Evolutionary conservation across 768 basidiomycete genomes (phyloP).

Genomic region (Mycena kentingensis): DNA sequence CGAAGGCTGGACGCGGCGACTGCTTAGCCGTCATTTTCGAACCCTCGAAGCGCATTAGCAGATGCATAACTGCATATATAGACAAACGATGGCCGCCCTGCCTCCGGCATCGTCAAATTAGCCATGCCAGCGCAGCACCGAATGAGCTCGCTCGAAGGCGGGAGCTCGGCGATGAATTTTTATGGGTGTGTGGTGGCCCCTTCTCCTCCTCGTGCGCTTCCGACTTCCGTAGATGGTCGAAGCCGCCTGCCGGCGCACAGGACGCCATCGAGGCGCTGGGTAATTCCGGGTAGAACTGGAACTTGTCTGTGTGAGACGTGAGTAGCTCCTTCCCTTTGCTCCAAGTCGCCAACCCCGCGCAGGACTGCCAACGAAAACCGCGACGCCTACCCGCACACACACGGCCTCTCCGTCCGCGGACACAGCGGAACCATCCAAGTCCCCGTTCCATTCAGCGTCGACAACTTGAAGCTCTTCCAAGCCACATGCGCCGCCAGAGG

Average conservation of each 20-base stretch:
- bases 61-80: no score
- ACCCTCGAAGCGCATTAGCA: no score
- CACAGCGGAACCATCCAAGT: constrained; percentile 32
- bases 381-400: constrained; percentile 31
- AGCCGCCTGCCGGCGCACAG: constrained; percentile 32
- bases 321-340: constrained; percentile 12
- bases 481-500: constrained; percentile 30
- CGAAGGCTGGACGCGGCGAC: no score
- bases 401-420: constrained; percentile 27
- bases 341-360: no score
- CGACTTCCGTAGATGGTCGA: constrained; percentile 24
- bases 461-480: constrained; percentile 29
- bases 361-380: constrained; percentile 31
- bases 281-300: constrained; percentile 59
- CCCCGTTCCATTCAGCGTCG: constrained; percentile 29
- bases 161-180: constrained; percentile 49
- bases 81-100: constrained; percentile 37
- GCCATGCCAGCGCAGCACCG: background rate
- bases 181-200: constrained; percentile 29
- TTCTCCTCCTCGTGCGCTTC: constrained; percentile 11
- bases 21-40: no score
- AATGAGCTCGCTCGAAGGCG: constrained; percentile 31
- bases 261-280: constrained; percentile 50
- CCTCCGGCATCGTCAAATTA: background rate
- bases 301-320: constrained; percentile 42